A percentile compares a stretch with the other conserved stretches of the same genome.
Evolutionary conservation across 2,329 filamentous ascomycete genomes (phyloP).

Genomic region (Xylariaceae sp.): DNA sequence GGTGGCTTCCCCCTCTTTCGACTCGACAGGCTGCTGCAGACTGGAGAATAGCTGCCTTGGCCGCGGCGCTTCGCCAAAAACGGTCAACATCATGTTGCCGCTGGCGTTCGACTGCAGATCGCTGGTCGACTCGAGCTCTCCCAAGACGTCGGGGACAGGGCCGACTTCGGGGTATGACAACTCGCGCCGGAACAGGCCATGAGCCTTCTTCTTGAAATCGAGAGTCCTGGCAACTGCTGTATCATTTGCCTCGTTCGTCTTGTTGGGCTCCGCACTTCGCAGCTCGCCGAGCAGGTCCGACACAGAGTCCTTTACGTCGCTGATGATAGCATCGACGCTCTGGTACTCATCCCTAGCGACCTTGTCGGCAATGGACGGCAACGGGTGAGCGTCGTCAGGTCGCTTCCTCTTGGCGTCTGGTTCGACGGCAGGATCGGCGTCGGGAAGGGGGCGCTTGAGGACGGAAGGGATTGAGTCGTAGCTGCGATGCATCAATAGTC

Average conservation of each 20-base stretch:
- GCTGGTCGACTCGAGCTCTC: constrained; percentile 31
- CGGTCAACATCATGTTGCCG: constrained; percentile 59
- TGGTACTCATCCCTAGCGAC: constrained; percentile 44
- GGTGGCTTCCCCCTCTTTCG: constrained; percentile 15
- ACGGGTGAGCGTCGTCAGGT: constrained; percentile 35
- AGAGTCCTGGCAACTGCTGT: constrained; percentile 37
- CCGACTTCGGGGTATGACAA: constrained; percentile 40
- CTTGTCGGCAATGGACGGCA: constrained; percentile 46
- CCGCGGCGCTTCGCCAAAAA: constrained; percentile 67
- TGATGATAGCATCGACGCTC: constrained; percentile 57
- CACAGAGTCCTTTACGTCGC: constrained; percentile 45
- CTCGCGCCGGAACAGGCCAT: constrained; percentile 56
- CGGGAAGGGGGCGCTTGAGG: constrained; percentile 45
- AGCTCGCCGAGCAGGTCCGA: constrained; percentile 42
- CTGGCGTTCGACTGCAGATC: constrained; percentile 31
- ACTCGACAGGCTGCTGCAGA: constrained; percentile 48
- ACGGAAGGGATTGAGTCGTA: constrained; percentile 48
- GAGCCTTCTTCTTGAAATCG: constrained; percentile 54
- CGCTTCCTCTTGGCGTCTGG: constrained; percentile 55
- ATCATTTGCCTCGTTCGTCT: constrained; percentile 21
- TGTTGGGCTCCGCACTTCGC: constrained; percentile 11
- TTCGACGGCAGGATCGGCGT: constrained; percentile 36
- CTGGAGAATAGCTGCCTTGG: constrained; percentile 82
- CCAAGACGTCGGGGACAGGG: constrained; percentile 26
- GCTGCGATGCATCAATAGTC: no score